Evolutionary conservation across 2,329 filamentous ascomycete species (phyloP).

Genomic region (Thermoascus crustaceus): DNA sequence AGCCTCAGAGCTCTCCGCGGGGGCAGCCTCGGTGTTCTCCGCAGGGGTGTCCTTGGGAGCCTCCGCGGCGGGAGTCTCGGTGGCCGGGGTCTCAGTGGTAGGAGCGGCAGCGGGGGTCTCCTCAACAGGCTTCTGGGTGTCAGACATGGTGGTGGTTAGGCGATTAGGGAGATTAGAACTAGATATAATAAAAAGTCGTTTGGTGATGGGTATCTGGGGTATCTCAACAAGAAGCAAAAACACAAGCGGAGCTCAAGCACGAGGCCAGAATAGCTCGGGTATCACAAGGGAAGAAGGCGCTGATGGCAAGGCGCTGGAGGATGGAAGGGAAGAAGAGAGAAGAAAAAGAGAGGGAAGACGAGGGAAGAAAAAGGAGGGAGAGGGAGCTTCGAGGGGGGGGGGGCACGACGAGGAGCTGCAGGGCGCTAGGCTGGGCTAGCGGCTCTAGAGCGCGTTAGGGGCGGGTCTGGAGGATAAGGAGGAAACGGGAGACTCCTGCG

Average conservation of each 20-base stretch:
- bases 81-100: slow-evolving; percentile 25
- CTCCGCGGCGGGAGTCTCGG: slow-evolving; percentile 31
- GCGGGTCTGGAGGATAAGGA: not conserved
- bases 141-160: slow-evolving; percentile 55
- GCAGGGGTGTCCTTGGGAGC: slow-evolving; percentile 15
- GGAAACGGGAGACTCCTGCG: no score
- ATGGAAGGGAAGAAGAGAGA: slow-evolving; percentile 4
- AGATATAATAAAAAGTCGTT: slow-evolving; percentile 6
- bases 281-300: slow-evolving; percentile 22
- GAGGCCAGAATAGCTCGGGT: slow-evolving; percentile 30
- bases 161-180: slow-evolving; percentile 13
- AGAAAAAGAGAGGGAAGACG: slow-evolving; percentile 10
- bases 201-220: slow-evolving; percentile 17
- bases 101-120: slow-evolving; percentile 38
- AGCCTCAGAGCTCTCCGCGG: slow-evolving; percentile 30
- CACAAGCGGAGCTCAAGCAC: slow-evolving; percentile 16
- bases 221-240: slow-evolving; percentile 25
- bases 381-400: not conserved
- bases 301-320: slow-evolving; percentile 1
- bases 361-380: slow-evolving; percentile 12
- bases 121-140: slow-evolving; percentile 62
- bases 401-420: slow-evolving; percentile 12
- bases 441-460: slow-evolving; percentile 4
- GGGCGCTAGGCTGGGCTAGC: slow-evolving; percentile 11
- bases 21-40: slow-evolving; percentile 15